These are phyloP conservation scores for Mycena leptocephala DNA, from an alignment of 768 basidiomycete genomes.

Conservation along the genomic window DNA sequence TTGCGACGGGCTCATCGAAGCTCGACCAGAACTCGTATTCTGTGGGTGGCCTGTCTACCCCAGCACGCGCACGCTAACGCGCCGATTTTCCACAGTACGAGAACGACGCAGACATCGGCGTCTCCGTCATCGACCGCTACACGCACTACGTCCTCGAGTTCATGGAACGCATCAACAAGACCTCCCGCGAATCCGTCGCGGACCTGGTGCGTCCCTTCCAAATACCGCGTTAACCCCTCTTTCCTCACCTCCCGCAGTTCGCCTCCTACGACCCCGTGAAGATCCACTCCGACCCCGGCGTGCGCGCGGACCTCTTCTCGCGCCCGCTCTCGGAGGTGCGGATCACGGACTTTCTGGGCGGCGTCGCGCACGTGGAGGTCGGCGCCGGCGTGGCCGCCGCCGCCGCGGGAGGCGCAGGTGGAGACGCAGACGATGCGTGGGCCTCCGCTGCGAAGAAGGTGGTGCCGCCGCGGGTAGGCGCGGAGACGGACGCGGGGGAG, in stretches of 20 bases:
- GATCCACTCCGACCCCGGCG: constrained; percentile 91
- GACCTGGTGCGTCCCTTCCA: constrained; percentile 78
- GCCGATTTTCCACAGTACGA: constrained; percentile 73
- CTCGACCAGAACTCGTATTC: constrained; percentile 95
- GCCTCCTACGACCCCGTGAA: constrained; percentile 80
- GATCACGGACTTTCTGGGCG: constrained; percentile 92
- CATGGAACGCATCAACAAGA: constrained; percentile 95
- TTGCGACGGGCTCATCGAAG: constrained; percentile 90
- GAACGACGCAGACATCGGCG: constrained; percentile 94
- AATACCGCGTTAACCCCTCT: neutral
- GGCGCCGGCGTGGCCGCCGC: neutral
- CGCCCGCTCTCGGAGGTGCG: constrained; percentile 74
- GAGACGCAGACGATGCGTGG: neutral
- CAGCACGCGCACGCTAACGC: neutral
- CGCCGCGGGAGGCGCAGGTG: neutral
- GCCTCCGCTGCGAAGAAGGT: neutral
- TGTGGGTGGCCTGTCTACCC: constrained; percentile 59
- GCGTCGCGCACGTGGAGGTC: constrained; percentile 89
- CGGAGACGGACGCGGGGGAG: neutral
- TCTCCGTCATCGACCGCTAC: constrained; percentile 95
- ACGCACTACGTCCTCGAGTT: constrained; percentile 94
- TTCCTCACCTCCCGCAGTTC: constrained; percentile 69
- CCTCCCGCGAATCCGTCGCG: constrained; percentile 83
- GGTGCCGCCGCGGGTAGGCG: neutral
- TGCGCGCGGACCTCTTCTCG: constrained; percentile 87